These are phyloP conservation scores for Gaeumannomyces tritici DNA, from an alignment of 2,329 filamentous ascomycete species.

Conservation along the genomic window DNA sequence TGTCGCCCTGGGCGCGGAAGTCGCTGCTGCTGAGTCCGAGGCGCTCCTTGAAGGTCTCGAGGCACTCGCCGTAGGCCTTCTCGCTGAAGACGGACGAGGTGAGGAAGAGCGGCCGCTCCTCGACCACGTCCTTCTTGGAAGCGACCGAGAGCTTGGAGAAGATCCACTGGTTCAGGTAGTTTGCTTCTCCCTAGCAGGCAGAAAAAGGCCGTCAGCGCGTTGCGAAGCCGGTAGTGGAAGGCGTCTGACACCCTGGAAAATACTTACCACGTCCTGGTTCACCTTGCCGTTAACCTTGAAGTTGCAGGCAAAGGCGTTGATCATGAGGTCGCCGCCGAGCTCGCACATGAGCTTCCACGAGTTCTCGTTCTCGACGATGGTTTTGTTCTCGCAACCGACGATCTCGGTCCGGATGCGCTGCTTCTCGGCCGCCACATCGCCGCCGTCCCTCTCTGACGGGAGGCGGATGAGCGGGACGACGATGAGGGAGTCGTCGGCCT, in stretches of 20 bases:
- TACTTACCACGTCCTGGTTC: constrained; percentile 27
- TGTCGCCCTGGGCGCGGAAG: constrained; percentile 27
- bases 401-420: constrained; percentile 27
- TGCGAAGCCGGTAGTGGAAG: too few species aligned
- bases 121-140: constrained; percentile 25
- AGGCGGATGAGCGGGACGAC: neutral
- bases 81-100: constrained; percentile 32
- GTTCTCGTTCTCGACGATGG: too few species aligned
- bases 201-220: too few species aligned
- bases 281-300: constrained; percentile 27
- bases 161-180: constrained; percentile 35
- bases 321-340: constrained; percentile 35
- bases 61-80: constrained; percentile 30
- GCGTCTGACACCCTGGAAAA: too few species aligned
- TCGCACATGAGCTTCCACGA: constrained; percentile 27
- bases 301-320: constrained; percentile 34
- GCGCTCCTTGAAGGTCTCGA: constrained; percentile 28
- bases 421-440: constrained; percentile 24
- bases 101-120: constrained; percentile 30
- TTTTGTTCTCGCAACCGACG: constrained; percentile 9
- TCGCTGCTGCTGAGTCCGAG: constrained; percentile 22
- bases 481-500: neutral
- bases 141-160: constrained; percentile 31
- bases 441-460: neutral
- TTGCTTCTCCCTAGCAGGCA: constrained; percentile 25